Percentiles rank a stretch among this genome's conserved stretches.
These are phyloP conservation scores for Brettanomyces nanus DNA, from an alignment of 805 yeast species.

Conservation along the genomic window DNA sequence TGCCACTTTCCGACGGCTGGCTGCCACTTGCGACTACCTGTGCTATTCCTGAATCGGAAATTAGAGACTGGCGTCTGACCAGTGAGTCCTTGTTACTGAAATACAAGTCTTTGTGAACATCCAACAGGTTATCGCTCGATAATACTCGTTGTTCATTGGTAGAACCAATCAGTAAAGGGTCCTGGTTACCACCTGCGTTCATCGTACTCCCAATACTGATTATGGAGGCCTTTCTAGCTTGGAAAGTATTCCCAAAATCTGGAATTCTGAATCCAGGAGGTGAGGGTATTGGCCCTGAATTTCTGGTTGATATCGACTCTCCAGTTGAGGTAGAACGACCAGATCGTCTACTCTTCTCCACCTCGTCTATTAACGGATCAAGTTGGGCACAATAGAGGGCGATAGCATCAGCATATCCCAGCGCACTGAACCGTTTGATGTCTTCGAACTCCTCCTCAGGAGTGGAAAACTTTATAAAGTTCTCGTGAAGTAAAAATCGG, in stretches of 20 bases:
- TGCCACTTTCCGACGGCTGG: too few species aligned
- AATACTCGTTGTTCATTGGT: too few species aligned
- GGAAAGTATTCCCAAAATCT: background rate
- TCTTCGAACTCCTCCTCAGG: conserved; percentile 28
- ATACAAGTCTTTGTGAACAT: conserved; percentile 1
- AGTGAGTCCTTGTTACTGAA: background rate
- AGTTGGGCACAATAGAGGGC: conserved; percentile 25
- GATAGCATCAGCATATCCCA: conserved; percentile 29
- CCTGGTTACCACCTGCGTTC: background rate
- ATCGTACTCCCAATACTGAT: background rate
- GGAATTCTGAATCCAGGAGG: background rate
- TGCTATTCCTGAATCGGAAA: background rate
- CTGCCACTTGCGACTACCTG: background rate
- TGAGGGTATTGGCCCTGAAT: background rate
- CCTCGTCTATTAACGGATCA: too few species aligned
- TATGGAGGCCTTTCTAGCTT: background rate
- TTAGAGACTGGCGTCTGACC: background rate
- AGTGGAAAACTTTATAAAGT: conserved; percentile 27
- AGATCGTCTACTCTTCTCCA: background rate
- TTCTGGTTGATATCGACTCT: background rate
- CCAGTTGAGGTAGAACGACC: background rate
- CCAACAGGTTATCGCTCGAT: background rate
- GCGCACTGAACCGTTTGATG: conserved; percentile 20
- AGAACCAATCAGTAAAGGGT: background rate
- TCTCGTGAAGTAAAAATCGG: conserved; percentile 41